Percentiles rank a stretch among this genome's conserved stretches.
phyloP scores from a whole-genome alignment of 2,329 filamentous ascomycete species.

The Lachnellula occidentalis region DNA sequence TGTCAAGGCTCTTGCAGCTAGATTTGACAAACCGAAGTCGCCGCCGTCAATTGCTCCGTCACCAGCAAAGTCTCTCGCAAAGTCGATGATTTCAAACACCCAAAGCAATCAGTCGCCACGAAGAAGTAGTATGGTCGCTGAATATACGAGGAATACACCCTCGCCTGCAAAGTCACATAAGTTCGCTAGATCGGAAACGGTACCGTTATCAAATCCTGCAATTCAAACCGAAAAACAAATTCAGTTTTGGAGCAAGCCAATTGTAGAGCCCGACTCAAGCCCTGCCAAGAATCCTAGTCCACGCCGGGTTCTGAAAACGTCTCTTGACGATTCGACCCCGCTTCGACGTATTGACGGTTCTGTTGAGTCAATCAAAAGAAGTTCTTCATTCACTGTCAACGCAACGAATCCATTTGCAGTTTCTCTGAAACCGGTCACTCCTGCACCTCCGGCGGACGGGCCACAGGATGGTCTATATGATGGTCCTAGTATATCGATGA shows the following conservation, averaged over 20 bases:
- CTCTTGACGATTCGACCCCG: constrained; percentile 1
- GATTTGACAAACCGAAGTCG: constrained; percentile 18
- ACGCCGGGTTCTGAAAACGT: constrained; percentile 5
- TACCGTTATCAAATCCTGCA: constrained; percentile 9
- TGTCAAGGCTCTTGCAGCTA: constrained; percentile 28
- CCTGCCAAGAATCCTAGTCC: constrained; percentile 1
- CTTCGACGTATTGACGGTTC: constrained; percentile 9
- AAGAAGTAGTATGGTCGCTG: constrained; percentile 20
- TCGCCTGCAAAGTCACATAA: constrained; percentile 26
- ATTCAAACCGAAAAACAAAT: background rate
- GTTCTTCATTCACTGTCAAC: background rate
- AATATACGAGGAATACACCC: constrained; percentile 25
- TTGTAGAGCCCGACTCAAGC: background rate
- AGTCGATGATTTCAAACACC: constrained; percentile 2
- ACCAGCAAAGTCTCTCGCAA: constrained; percentile 11
- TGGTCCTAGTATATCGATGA: background rate
- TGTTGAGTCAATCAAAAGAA: background rate
- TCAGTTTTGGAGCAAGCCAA: background rate
- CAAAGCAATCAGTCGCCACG: constrained; percentile 2
- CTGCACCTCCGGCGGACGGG: background rate
- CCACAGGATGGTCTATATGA: background rate
- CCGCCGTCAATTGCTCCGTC: constrained; percentile 1
- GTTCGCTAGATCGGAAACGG: constrained; percentile 17
- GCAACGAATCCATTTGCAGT: background rate
- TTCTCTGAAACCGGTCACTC: background rate